A percentile compares a stretch with the other conserved stretches of the same genome.
Conservation (phyloP, 2,329 filamentous ascomycete species). For the Ophiostoma montium region DNA sequence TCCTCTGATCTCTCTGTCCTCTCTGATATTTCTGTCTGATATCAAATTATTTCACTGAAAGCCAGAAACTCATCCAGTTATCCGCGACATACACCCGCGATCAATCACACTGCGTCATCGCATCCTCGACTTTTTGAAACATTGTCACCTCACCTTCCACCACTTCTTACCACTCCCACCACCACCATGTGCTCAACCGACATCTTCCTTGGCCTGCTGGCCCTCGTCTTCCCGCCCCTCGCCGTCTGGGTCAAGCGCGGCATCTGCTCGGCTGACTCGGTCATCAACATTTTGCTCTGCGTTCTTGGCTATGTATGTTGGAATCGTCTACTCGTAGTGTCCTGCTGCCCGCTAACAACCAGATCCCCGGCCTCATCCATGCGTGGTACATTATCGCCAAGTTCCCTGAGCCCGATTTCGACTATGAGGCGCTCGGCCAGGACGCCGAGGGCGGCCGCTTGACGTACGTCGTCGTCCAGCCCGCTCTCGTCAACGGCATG, state of each 20-base stretch:
- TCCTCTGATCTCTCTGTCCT: no score
- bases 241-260: constrained; percentile 93
- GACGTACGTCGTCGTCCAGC: constrained; percentile 64
- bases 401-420: constrained; percentile 60
- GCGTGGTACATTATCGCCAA: constrained; percentile 96
- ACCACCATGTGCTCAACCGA: constrained; percentile 43
- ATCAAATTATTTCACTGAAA: no score
- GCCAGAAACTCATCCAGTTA: no score
- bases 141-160: background rate
- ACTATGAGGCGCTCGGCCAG: constrained; percentile 52
- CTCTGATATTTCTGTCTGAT: no score
- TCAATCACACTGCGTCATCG: background rate
- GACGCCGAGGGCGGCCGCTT: constrained; percentile 42
- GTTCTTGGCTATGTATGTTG: constrained; percentile 48
- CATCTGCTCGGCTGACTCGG: constrained; percentile 77
- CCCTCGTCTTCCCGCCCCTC: constrained; percentile 51
- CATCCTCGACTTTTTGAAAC: no score
- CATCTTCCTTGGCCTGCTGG: constrained; percentile 48
- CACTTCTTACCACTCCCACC: background rate
- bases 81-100: background rate
- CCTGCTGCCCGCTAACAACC: background rate
- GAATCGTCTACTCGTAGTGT: background rate
- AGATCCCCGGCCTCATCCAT: constrained; percentile 78
- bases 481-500: constrained; percentile 7
- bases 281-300: constrained; percentile 92